Evolutionary conservation across 352 stramenopile genomes (phyloP).

Genomic region (Saprolegnia diclina): DNA sequence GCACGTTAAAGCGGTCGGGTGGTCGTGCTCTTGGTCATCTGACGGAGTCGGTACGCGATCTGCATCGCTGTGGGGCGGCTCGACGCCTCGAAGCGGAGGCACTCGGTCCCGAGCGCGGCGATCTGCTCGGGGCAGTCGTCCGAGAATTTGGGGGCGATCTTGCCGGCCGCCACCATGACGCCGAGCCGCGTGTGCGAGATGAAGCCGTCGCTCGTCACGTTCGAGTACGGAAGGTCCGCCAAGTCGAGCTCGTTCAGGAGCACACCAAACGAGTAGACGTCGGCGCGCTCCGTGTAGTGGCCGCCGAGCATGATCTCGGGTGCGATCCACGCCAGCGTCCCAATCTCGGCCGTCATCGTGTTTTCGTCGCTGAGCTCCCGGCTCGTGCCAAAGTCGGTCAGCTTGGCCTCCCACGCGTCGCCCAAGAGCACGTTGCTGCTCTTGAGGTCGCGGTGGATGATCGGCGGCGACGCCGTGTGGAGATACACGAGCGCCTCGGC

Average conservation of each 20-base stretch:
- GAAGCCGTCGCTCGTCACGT: conserved; percentile 4
- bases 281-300: conserved; percentile 79
- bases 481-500: conserved; percentile 76
- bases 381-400: conserved; percentile 81
- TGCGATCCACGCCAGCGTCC: conserved; percentile 82
- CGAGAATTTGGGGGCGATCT: conserved; percentile 21
- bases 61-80: conserved; percentile 24
- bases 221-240: conserved; percentile 24
- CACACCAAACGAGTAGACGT: conserved; percentile 84
- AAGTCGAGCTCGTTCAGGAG: conserved; percentile 60
- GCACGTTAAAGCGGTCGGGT: background rate
- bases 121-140: background rate
- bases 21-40: conserved; percentile 2
- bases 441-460: conserved; percentile 79
- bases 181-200: conserved; percentile 25
- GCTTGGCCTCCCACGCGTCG: conserved; percentile 57
- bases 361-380: conserved; percentile 67
- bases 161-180: conserved; percentile 19
- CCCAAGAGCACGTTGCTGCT: conserved; percentile 70
- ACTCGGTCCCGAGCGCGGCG: conserved; percentile 8
- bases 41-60: conserved; percentile 21
- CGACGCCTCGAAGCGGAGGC: conserved; percentile 23
- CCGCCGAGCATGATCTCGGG: conserved; percentile 71
- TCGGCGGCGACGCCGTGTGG: conserved; percentile 73
- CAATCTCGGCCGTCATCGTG: conserved; percentile 75